Base-by-base conservation (phyloP, 2,329 filamentous ascomycete species). In the Fusarium nurragi region DNA sequence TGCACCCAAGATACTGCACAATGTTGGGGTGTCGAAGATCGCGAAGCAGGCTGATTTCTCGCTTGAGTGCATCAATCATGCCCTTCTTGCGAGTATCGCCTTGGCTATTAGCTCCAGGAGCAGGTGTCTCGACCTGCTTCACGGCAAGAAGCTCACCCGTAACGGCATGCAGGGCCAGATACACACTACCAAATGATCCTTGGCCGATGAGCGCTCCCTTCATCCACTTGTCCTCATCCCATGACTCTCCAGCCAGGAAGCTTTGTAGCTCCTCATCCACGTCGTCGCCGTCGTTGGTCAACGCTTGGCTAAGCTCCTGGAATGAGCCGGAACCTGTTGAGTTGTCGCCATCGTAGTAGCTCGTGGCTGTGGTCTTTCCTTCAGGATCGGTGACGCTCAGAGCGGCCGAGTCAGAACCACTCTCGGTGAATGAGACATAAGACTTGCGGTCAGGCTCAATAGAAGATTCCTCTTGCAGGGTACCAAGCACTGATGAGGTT, bases 161-260 rank as follows among this genome's bases (percentile, higher is more conserved):
- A 52, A 99, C 91, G 47, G 95, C 92, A 76, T 99, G 95, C 28
- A 99, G 84, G 23, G 95, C 95, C 45, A 99, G 85, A 78, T 96
- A 99, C 50, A 99, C 95, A 70, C 90, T 94, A 72, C 95, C 95
- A 73, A 99, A 99, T 6, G 94, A 97, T 64, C 95, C 95, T 78
- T 97, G 93, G 28, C 95, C 95, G 68, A 99, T 99, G 64, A 98
- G 84, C 28, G 94, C 94, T 74, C 95, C 95, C 82, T 98, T 97
- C 93, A 99, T 98, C 92, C 96, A 99, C 77, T 97, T 97, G 80
- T 94, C 91, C 64, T 97, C 94, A 67, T 96, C 94, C 88, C 95
- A 98, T 10, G 93, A 96, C 74, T 97, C 93, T 65, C 93, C 92
- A 30, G 93, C 89, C 37, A 98, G 84, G 83, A 97, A 97, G 73